Evolutionary conservation across 2,329 filamentous ascomycete species (phyloP), one percentile per base, ranked within the genome.

Genomic region (Fusarium dimerum): DNA sequence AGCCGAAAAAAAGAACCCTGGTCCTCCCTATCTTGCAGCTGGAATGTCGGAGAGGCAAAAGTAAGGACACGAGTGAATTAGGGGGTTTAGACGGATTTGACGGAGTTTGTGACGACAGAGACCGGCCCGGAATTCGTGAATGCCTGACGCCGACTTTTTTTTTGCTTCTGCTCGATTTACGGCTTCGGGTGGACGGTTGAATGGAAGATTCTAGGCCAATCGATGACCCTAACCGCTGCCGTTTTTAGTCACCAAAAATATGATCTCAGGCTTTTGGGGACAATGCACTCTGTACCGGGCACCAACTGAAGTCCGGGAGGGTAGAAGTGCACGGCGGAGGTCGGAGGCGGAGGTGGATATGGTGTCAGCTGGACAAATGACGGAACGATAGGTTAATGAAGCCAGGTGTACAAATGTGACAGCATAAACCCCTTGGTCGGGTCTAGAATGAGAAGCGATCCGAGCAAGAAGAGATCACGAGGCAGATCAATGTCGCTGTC

Each of bases 201-300:
- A 48, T 60, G 40, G 43, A 56, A 50, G 43, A 41, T 48, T 57
- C 54, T 54, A 48, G 57, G 43, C 43, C 26, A 45, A 52, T 36
- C 10, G 32, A 36, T 45, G 43, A 47, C 18, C 57, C 20, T 55
- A 61, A 58, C 55, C 20, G 43, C 43, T 42, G n/a, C n/a, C n/a
- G 15, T 26, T 26, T 26, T 26, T 26, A 26, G 20, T 26, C 20
- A 26, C 20, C 20, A 26, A 7, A 26, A 7, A 26, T 26, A 26
- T 26, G 20, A 26, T 36, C 32, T 15, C 10, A 36, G 32, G 13
- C 13, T 15, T 36, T 4, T 36, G 32, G 13, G 5, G 32, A 26
- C 20, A 26, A 26, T 15, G 32, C 32, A 36, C n/a, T n/a, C n/a
- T n/a, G n/a, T n/a, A n/a, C 5, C 32, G 32, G 32, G 32, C 10